These are phyloP conservation scores for Chrysosporium keratinophilum DNA, from an alignment of 2,329 filamentous ascomycete genomes.

Conservation along the genomic window DNA sequence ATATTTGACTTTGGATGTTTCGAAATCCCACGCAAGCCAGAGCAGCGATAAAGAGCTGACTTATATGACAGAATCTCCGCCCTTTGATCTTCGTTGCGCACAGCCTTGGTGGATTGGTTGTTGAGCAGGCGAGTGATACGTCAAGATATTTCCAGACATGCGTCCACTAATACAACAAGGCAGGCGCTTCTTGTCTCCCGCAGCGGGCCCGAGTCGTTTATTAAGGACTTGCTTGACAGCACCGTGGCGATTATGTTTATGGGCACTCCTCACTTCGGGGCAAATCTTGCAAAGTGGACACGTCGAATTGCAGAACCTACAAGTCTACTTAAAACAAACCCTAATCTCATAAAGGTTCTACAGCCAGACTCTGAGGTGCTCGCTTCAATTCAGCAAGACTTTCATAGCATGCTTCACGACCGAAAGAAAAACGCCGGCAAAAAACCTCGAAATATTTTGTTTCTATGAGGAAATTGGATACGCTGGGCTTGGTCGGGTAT, in stretches of 20 bases:
- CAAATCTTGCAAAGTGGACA: slow-evolving; percentile 6
- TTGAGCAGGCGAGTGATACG: slow-evolving; percentile 18
- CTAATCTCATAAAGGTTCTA: not conserved
- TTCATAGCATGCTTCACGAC: too few relatives aligned
- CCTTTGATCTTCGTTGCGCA: slow-evolving; percentile 22
- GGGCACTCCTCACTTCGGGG: slow-evolving; percentile 16
- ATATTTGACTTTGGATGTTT: too few relatives aligned
- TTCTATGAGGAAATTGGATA: too few relatives aligned
- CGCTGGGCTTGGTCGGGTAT: not conserved
- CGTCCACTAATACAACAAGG: not conserved
- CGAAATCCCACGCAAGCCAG: too few relatives aligned
- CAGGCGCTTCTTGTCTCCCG: not conserved
- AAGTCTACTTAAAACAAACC: not conserved
- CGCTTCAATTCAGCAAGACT: not conserved
- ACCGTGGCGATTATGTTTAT: slow-evolving; percentile 16
- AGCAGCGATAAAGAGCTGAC: too few relatives aligned
- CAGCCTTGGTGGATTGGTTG: slow-evolving; percentile 22
- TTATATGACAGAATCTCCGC: slow-evolving; percentile 7
- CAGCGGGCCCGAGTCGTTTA: not conserved
- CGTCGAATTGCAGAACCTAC: not conserved
- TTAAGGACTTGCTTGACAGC: not conserved
- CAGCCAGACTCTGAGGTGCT: not conserved
- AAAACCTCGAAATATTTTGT: too few relatives aligned
- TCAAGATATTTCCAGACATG: not conserved
- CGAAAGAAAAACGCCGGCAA: too few relatives aligned